Percentiles rank a stretch among this genome's conserved stretches.
Evolutionary conservation across 306 rosid genomes (phyloP).

Genomic region (Vigna unguiculata): DNA sequence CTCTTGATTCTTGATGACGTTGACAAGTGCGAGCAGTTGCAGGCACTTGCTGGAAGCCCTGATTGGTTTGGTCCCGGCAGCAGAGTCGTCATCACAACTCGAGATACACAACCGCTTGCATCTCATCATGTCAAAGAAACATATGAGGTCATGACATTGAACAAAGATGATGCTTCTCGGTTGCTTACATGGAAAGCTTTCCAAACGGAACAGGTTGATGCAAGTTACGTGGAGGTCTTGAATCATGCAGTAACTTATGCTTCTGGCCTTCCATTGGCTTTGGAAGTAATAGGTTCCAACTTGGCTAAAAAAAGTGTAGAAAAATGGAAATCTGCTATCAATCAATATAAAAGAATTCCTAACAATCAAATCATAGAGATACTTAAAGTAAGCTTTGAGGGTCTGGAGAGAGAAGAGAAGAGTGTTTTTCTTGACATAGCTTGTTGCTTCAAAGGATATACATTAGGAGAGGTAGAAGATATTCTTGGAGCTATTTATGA

Average conservation of each 20-base stretch:
- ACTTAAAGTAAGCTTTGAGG: too few species aligned
- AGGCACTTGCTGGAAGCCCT: background rate
- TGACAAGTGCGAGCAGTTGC: background rate
- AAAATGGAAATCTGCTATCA: background rate
- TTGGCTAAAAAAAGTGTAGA: background rate
- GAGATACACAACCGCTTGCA: background rate
- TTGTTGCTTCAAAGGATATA: too few species aligned
- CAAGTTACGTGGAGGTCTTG: background rate
- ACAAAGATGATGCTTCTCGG: background rate
- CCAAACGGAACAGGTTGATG: background rate
- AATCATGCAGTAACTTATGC: background rate
- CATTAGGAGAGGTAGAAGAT: too few species aligned
- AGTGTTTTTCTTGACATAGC: too few species aligned
- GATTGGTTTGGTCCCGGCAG: background rate
- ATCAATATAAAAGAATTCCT: too few species aligned
- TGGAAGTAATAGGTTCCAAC: background rate
- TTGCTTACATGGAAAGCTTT: background rate
- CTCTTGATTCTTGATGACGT: background rate
- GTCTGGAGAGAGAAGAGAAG: too few species aligned
- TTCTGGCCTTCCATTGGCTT: background rate
- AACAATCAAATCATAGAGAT: too few species aligned
- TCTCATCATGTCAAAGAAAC: background rate
- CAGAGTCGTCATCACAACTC: background rate
- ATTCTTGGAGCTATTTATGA: too few species aligned
- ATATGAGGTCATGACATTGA: background rate